Evolutionary conservation across 768 basidiomycete genomes (phyloP).

Genomic region (Phylloporus sp.): DNA sequence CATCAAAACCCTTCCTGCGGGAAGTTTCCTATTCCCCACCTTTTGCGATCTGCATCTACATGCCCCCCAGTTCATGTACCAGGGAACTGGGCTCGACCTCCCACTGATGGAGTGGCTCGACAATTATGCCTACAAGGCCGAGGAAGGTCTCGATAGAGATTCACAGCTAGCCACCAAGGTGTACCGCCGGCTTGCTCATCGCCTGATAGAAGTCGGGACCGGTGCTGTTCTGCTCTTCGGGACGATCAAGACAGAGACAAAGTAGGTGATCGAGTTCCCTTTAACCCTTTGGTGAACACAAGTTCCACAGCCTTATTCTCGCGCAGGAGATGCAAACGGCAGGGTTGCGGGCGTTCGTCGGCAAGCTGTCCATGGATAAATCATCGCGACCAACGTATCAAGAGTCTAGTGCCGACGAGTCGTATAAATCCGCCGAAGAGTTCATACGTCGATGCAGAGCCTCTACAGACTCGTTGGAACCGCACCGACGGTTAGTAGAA

Average conservation of each 20-base stretch:
- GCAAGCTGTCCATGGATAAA: constrained; percentile 88
- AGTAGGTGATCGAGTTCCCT: constrained; percentile 45
- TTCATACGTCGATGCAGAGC: constrained; percentile 55
- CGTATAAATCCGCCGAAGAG: constrained; percentile 47
- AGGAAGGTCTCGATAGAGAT: constrained; percentile 67
- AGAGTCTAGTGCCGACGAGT: constrained; percentile 50
- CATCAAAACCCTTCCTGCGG: constrained; percentile 38
- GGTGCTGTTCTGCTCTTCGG: constrained; percentile 78
- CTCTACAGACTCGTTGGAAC: constrained; percentile 38
- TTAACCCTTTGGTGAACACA: not conserved
- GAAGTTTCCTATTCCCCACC: constrained; percentile 71
- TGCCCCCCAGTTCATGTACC: constrained; percentile 85
- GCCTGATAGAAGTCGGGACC: constrained; percentile 73
- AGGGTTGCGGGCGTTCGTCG: constrained; percentile 79
- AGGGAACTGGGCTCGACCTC: constrained; percentile 81
- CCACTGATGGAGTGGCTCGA: constrained; percentile 85
- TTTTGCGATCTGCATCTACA: constrained; percentile 86
- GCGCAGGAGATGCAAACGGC: constrained; percentile 67
- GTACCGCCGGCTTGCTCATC: constrained; percentile 59
- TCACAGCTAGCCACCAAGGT: constrained; percentile 58
- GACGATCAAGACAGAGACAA: constrained; percentile 77
- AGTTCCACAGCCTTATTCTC: constrained; percentile 59
- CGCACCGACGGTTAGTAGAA: constrained; percentile 54
- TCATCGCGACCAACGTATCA: constrained; percentile 68
- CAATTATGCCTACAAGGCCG: constrained; percentile 78